phyloP scores from a whole-genome alignment of 225 moss, liverwort and hornwort genomes.

The Lunularia cruciata region DNA sequence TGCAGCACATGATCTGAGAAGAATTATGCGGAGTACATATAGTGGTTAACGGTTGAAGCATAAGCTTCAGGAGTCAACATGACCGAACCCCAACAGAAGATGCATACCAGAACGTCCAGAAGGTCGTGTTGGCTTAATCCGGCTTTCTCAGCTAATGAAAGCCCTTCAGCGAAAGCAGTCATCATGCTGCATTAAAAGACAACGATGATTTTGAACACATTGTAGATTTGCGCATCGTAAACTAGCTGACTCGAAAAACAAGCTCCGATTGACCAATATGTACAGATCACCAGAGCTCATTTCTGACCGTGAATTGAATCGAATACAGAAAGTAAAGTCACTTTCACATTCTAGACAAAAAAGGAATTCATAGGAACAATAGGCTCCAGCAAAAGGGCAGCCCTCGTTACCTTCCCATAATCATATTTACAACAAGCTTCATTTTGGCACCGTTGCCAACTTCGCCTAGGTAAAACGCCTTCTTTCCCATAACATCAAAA shows the following conservation, averaged over 20 bases:
- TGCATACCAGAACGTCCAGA: constrained; percentile 76
- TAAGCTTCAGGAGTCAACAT: too few species aligned
- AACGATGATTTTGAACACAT: background rate
- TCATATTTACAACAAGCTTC: constrained; percentile 95
- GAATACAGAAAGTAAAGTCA: background rate
- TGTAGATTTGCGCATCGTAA: too few species aligned
- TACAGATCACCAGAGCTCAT: too few species aligned
- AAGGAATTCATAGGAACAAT: background rate
- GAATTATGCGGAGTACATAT: too few species aligned
- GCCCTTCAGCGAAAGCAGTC: constrained; percentile 92
- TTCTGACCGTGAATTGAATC: too few species aligned
- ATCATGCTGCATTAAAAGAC: constrained; percentile 66
- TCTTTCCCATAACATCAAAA: constrained; percentile 87
- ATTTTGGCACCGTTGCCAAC: constrained; percentile 84
- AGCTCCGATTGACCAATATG: too few species aligned
- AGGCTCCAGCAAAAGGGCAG: too few species aligned
- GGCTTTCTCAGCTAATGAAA: constrained; percentile 75
- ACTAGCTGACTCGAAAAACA: too few species aligned
- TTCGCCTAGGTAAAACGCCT: constrained; percentile 72
- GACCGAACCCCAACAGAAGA: background rate
- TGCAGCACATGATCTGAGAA: too few species aligned
- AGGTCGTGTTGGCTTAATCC: constrained; percentile 72
- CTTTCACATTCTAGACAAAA: background rate
- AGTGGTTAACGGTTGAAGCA: too few species aligned
- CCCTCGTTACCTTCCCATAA: constrained; percentile 85